Base-by-base conservation (phyloP, 306 rosid species). In the Rosa lucieae region DNA sequence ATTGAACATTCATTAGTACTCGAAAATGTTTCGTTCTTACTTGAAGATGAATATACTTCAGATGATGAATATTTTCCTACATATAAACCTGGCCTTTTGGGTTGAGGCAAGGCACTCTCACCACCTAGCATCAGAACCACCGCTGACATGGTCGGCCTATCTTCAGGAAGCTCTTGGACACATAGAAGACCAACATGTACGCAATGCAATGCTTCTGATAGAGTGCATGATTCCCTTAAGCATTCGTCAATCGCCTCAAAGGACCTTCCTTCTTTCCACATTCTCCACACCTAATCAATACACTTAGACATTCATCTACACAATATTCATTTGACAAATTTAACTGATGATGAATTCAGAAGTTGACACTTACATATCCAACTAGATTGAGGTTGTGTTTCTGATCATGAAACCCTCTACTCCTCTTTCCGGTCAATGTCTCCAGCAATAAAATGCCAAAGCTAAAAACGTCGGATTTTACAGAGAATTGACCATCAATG, bases 121-220 rank as follows among this genome's bases (percentile, higher is more conserved):
- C 88, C 86, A 29, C 87, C 66, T 39, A 90, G 73, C 90, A 90
- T 87, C 72, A 89, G 72, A 78, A 85, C 77, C 58, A 87, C 89
- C 20, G 75, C 56, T 39, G 93, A 82, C 93, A 89, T 89, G 21
- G 71, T 83, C 20, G 96, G 96, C 63, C 94, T 79, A 70, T 88
- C 89, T 56, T 87, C 88, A 3, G 89, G 87, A 66, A 74, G 84
- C 42, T 82, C 81, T 77, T 89, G 91, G 12, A 84, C 83, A 15
- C 92, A 90, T 20, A 90, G 48, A 72, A 90, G 89, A 81, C 92
- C 23, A 10, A 89, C 72, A 35, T 89, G 95, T 65, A 90, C 78
- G 67, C 84, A 76, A 2, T 80, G 85, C 55, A 44, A 13, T 9
- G 86, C 79, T 20, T 90, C 89, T 3, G 78, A 55, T 1, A 73